Evolutionary conservation across 306 rosid genomes (phyloP).

Genomic region (apple (Malus domestica)): DNA sequence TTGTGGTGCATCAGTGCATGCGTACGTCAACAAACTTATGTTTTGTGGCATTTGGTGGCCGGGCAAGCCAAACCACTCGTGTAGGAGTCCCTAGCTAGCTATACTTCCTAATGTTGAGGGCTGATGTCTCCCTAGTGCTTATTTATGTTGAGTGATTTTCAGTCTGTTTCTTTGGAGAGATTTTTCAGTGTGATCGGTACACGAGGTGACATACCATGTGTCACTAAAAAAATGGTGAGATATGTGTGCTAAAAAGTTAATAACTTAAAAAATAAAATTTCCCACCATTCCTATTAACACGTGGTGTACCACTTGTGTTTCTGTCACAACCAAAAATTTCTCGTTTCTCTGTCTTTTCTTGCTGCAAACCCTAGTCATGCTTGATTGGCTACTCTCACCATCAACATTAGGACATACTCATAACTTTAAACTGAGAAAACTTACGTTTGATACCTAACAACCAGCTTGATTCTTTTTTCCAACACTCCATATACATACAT

Average conservation of each 20-base stretch:
- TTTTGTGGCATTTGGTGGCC: neutral
- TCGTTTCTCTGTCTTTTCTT: neutral
- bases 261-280: no score
- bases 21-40: neutral
- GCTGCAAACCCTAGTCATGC: neutral
- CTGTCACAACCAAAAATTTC: no score
- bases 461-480: neutral
- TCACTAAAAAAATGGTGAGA: no score
- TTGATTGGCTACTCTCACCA: no score
- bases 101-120: neutral
- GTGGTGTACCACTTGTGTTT: no score
- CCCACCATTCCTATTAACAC: no score
- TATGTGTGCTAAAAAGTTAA: no score
- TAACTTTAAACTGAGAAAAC: no score
- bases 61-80: neutral
- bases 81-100: neutral
- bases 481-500: neutral
- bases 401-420: accelerated
- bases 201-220: no score
- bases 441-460: no score
- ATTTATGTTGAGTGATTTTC: neutral
- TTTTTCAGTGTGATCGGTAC: no score
- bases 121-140: neutral
- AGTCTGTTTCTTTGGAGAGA: neutral
- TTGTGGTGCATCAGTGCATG: neutral